phyloP scores from a whole-genome alignment of 305 asterid genomes.

The Stenogyne calaminthoides region DNA sequence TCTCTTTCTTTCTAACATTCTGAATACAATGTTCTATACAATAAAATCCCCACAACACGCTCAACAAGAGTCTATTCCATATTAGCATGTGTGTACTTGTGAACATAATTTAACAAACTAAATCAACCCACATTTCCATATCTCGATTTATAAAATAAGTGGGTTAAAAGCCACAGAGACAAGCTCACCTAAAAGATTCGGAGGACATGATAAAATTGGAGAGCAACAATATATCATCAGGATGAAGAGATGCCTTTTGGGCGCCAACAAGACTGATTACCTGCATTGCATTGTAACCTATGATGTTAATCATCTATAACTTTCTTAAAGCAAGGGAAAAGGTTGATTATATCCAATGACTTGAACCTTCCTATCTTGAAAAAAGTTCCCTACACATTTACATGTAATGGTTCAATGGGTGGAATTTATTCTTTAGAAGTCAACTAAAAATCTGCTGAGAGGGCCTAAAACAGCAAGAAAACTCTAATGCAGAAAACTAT shows the following conservation, averaged over 20 bases:
- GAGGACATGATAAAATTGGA: slow-evolving; percentile 93
- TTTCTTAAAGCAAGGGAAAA: slow-evolving; percentile 17
- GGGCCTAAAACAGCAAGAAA: slow-evolving; percentile 10
- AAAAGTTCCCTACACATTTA: background rate
- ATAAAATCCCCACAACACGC: slow-evolving; percentile 10
- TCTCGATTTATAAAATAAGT: slow-evolving; percentile 17
- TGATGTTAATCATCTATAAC: slow-evolving; percentile 28
- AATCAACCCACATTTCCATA: slow-evolving; percentile 5
- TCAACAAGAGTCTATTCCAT: slow-evolving; percentile 10
- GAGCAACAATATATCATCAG: slow-evolving; percentile 90
- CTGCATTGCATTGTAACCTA: slow-evolving; percentile 55
- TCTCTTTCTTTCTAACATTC: background rate
- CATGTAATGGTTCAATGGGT: background rate
- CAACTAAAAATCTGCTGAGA: background rate
- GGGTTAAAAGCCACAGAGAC: slow-evolving; percentile 17
- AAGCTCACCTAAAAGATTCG: slow-evolving; percentile 87
- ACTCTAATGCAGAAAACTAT: background rate
- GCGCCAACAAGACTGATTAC: slow-evolving; percentile 95
- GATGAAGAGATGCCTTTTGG: slow-evolving; percentile 90
- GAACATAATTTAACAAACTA: slow-evolving; percentile 25
- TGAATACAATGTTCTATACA: slow-evolving; percentile 7
- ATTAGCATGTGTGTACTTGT: background rate
- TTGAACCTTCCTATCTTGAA: background rate
- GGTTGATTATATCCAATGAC: slow-evolving; percentile 5
- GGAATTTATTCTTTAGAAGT: slow-evolving; percentile 6